These are phyloP conservation scores for Porcisia deanei DNA, from an alignment of 208 protist genomes.

Conservation along the genomic window DNA sequence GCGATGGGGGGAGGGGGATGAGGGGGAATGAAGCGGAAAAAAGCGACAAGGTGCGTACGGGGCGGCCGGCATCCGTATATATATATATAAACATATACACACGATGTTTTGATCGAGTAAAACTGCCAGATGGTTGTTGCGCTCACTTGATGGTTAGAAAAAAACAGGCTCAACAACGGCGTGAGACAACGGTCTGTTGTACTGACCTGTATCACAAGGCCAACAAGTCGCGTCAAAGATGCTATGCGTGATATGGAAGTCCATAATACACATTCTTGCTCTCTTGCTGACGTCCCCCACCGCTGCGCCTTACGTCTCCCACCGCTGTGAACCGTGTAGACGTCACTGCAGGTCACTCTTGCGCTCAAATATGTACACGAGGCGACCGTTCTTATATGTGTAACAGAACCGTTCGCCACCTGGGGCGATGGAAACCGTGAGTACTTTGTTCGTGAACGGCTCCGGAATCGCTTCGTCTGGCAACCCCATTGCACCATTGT, in stretches of 20 bases:
- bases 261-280: neutral
- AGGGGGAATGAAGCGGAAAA: too few relatives aligned
- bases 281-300: neutral
- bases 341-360: slow-evolving; percentile 14
- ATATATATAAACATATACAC: too few relatives aligned
- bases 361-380: slow-evolving; percentile 82
- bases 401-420: slow-evolving; percentile 83
- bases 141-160: too few relatives aligned
- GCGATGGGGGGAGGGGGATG: too few relatives aligned
- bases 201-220: neutral
- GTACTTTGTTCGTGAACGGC: slow-evolving; percentile 78
- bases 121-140: too few relatives aligned
- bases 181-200: neutral
- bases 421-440: slow-evolving; percentile 72
- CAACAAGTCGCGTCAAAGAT: neutral
- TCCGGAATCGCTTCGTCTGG: slow-evolving; percentile 50
- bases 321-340: neutral
- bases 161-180: too few relatives aligned
- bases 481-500: slow-evolving; percentile 5
- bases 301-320: neutral
- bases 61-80: too few relatives aligned
- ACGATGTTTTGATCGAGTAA: too few relatives aligned
- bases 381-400: slow-evolving; percentile 66
- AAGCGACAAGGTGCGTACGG: too few relatives aligned
- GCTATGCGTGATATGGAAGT: neutral